A percentile compares a stretch with the other conserved stretches of the same genome.
phyloP scores from a whole-genome alignment of 495 filamentous ascomycete species.

The Hypomontagnella monticulosa region DNA sequence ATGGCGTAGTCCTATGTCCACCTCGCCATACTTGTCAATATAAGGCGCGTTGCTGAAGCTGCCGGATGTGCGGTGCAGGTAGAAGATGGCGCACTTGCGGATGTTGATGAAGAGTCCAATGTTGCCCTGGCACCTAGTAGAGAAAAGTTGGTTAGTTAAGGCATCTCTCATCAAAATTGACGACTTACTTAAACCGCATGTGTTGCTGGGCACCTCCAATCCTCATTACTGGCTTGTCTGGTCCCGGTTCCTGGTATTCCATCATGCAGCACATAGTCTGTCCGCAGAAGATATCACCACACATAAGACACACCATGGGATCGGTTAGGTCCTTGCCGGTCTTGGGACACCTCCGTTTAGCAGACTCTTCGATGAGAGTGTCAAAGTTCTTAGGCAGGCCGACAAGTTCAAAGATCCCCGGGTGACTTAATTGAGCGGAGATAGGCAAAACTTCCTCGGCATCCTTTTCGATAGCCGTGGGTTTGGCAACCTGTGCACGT shows the following conservation, averaged over 20 bases:
- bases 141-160: conserved; percentile 33
- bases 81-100: conserved; percentile 89
- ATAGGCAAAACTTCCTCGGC: conserved; percentile 31
- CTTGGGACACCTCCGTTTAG: conserved; percentile 83
- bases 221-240: conserved; percentile 49
- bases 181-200: conserved; percentile 76
- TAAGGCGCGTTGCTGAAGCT: conserved; percentile 90
- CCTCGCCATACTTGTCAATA: conserved; percentile 93
- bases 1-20: conserved; percentile 83
- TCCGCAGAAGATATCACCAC: conserved; percentile 93
- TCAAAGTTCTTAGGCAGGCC: conserved; percentile 93
- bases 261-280: conserved; percentile 91
- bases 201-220: conserved; percentile 92
- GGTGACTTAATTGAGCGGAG: conserved; percentile 73
- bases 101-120: conserved; percentile 96
- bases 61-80: conserved; percentile 81
- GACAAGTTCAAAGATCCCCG: conserved; percentile 91
- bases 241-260: conserved; percentile 56
- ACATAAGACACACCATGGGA: conserved; percentile 91
- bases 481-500: conserved; percentile 24
- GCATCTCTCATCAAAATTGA: background rate
- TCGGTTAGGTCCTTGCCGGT: conserved; percentile 91
- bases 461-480: conserved; percentile 12
- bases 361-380: conserved; percentile 89
- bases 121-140: conserved; percentile 80